Evolutionary conservation across 129 eudicot genomes (phyloP).

Genomic region (Helianthus tuberosus): DNA sequence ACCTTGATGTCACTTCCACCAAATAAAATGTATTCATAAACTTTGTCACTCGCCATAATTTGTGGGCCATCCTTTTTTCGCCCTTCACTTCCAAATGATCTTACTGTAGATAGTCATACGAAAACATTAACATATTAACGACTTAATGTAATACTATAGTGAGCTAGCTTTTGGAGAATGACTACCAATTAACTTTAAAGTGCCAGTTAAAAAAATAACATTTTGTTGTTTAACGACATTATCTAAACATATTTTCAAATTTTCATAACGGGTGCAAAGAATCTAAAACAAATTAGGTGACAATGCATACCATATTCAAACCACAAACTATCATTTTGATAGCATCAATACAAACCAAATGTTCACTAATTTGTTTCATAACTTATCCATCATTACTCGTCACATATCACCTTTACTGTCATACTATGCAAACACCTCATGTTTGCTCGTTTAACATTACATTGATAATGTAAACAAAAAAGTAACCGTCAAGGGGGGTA

Average conservation of each 20-base stretch:
- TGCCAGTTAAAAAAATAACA: background rate
- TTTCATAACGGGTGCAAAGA: background rate
- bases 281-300: background rate
- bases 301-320: constrained; percentile 2
- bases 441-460: too few species aligned
- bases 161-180: background rate
- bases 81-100: constrained; percentile 95
- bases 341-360: background rate
- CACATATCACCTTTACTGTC: background rate
- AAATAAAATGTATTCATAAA: constrained; percentile 81
- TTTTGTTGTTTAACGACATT: background rate
- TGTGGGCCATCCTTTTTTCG: constrained; percentile 88
- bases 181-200: background rate
- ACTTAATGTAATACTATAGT: background rate
- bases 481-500: too few species aligned
- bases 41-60: constrained; percentile 71
- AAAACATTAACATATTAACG: background rate
- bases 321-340: background rate
- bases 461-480: too few species aligned
- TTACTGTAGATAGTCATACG: constrained; percentile 48
- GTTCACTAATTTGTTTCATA: background rate
- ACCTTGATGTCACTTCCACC: constrained; percentile 98
- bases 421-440: background rate
- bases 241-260: background rate
- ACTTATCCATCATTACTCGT: background rate